Percentiles rank a stretch among this genome's conserved stretches.
Evolutionary conservation across 148 eudicot species (phyloP).

Genomic region (Silene uniflora): DNA sequence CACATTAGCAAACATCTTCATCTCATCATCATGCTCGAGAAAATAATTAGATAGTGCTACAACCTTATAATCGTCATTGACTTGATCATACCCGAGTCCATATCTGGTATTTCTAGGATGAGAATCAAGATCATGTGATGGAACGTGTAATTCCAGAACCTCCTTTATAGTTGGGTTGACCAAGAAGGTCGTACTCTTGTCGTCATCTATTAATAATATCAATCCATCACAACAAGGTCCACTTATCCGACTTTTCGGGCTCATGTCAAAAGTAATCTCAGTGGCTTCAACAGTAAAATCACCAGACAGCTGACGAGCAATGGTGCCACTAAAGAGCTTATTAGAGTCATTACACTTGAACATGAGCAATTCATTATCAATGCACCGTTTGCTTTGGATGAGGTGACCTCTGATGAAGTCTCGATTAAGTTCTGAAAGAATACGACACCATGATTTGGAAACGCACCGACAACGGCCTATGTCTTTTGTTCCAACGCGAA

Average conservation of each 20-base stretch:
- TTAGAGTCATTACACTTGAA: not conserved
- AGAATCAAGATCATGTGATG: not conserved
- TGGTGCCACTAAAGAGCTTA: not conserved
- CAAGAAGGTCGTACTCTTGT: not conserved
- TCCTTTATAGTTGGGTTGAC: slow-evolving; percentile 20
- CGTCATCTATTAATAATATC: not conserved
- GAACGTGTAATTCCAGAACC: not conserved
- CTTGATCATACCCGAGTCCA: slow-evolving; percentile 28
- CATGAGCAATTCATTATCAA: not conserved
- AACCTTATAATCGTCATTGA: slow-evolving; percentile 25
- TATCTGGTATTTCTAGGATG: not conserved
- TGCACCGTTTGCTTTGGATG: not conserved
- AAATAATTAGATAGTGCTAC: slow-evolving; percentile 9
- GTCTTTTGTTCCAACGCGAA: slow-evolving; percentile 15
- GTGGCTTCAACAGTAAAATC: not conserved
- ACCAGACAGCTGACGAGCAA: not conserved
- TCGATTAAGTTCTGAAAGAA: slow-evolving; percentile 7
- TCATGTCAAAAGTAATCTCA: not conserved
- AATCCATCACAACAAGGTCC: slow-evolving; percentile 19
- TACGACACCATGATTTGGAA: slow-evolving; percentile 18
- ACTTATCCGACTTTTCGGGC: not conserved
- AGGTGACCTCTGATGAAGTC: slow-evolving; percentile 23
- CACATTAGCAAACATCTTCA: slow-evolving; percentile 13
- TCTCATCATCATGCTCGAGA: not conserved
- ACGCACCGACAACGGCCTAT: slow-evolving; percentile 23